Evolutionary conservation across 257 asterid genomes (phyloP).

Genomic region (Nicotiana benthamiana): DNA sequence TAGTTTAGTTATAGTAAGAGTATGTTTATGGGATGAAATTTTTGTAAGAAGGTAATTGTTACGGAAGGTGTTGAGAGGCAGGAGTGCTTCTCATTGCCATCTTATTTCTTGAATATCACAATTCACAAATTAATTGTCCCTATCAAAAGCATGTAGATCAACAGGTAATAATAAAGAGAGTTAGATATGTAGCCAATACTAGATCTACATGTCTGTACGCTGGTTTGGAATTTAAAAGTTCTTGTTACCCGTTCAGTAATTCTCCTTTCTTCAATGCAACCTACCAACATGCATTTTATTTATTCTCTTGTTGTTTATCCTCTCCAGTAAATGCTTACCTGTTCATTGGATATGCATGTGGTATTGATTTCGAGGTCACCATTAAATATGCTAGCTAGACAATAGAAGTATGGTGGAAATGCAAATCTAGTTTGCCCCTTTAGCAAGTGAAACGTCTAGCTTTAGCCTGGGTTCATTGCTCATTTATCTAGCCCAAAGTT

Average conservation of each 20-base stretch:
- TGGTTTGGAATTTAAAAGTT: background rate
- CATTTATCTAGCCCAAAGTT: background rate
- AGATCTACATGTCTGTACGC: background rate
- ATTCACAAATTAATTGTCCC: background rate
- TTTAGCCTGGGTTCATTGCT: background rate
- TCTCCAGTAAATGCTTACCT: background rate
- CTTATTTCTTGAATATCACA: background rate
- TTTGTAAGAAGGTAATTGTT: background rate
- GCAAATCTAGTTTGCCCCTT: background rate
- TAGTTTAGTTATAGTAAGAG: background rate
- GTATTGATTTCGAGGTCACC: background rate
- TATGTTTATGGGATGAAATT: background rate
- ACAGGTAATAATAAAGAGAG: background rate
- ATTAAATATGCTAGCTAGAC: background rate
- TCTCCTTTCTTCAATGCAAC: background rate
- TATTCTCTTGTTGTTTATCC: background rate
- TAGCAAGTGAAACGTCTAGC: background rate
- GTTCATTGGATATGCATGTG: background rate
- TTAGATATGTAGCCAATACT: no score
- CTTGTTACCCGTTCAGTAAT: background rate
- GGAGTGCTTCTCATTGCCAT: background rate
- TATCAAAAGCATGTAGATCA: no score
- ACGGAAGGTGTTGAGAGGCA: background rate
- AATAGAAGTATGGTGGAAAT: background rate
- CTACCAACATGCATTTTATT: background rate